Base-by-base conservation (phyloP, 208 protist species). In the Crithidia brevicula region DNA sequence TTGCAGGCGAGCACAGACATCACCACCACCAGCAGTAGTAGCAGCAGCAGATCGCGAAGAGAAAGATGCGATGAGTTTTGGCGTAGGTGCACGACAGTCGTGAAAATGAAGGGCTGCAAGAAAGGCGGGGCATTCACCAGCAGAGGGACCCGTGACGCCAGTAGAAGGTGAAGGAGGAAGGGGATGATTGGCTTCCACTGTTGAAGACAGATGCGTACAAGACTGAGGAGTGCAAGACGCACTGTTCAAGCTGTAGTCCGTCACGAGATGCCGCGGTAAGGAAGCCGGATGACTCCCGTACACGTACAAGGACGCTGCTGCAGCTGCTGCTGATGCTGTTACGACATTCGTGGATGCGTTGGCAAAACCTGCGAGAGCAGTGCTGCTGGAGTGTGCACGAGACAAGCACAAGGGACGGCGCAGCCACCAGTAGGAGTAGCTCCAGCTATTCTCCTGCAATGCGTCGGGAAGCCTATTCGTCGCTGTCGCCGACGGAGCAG, bases 341-440 rank as follows among this genome's bases (percentile, higher is more conserved):
- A 18, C 2, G 5, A 27, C n/a, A n/a, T n/a, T n/a, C n/a, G n/a
- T 3, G 3, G 52, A 1, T 43, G 15, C 49, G 2, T 36, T 28
- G 16, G 2, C 4, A 18, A 15, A 18, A 36, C 3, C 8, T 4
- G 33, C 4, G 33, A 2, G 2, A 23, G 23, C 18, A 23, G 30
- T 6, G 3, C 20, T 28, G 42, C 7, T 9, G 18, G 43, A 8
- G 13, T 16, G 13, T 18, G 28, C 33, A n/a, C 30, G 51, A 9
- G 38, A 54, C 27, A 58, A 20, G 13, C 42, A 43, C 36, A 63
- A 38, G 42, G 57, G 47, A n/a, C 57, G 57, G 23, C 50, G 36
- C 11, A 64, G 46, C 56, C 68, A 74, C 56, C 68, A 74, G 30
- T 56, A 50, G 10, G 56, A 63, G 47, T 50, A 27, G 25, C 27